phyloP scores from a whole-genome alignment of 1,284 basidiomycete species.

The Moniliophthora roreri region DNA sequence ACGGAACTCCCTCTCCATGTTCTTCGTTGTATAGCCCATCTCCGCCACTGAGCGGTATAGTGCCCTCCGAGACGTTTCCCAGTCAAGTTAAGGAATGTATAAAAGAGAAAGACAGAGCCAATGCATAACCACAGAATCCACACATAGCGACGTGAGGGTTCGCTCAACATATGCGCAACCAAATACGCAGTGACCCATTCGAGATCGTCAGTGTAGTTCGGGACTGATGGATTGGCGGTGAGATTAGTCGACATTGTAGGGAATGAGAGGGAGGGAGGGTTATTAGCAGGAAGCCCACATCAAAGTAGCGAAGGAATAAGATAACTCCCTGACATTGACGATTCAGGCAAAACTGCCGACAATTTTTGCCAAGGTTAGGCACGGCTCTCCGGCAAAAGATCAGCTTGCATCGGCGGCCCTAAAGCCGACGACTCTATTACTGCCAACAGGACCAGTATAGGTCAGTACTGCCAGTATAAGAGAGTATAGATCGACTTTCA shows the following conservation, averaged over 20 bases:
- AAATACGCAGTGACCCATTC: conserved; percentile 60
- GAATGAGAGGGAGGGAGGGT: not conserved
- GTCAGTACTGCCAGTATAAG: no score
- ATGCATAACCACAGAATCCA: conserved; percentile 55
- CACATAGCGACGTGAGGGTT: conserved; percentile 53
- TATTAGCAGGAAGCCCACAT: no score
- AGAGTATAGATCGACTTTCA: no score
- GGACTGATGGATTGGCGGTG: conserved; percentile 43
- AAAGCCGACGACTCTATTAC: no score
- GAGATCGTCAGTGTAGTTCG: conserved; percentile 40
- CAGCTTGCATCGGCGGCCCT: no score
- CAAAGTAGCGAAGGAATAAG: not conserved
- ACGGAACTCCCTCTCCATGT: conserved; percentile 37
- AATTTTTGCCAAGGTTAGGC: no score
- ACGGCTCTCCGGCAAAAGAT: no score
- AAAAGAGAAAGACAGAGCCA: conserved; percentile 37
- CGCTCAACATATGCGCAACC: conserved; percentile 50
- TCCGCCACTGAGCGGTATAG: conserved; percentile 50
- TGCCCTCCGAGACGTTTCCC: conserved; percentile 36
- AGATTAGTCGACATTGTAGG: conserved; percentile 17
- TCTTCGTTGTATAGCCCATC: conserved; percentile 53
- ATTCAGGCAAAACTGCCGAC: no score
- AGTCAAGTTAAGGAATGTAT: conserved; percentile 40
- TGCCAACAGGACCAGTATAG: no score
- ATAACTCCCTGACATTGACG: not conserved